Conservation (phyloP, 176 grass and related monocot species). For the Carex parvula region DNA sequence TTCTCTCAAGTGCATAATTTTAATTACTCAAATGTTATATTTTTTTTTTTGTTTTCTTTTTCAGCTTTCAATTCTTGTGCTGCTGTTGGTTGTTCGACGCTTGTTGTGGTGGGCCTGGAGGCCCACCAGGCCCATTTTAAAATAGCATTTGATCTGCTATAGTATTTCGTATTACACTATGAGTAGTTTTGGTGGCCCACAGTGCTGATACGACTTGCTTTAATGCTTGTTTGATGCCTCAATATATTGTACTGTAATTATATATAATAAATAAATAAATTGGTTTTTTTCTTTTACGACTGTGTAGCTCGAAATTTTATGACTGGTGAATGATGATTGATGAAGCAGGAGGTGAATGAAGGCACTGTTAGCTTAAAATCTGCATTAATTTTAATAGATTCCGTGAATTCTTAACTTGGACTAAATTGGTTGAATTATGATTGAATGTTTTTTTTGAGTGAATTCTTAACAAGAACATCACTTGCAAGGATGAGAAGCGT, state of each 20-base stretch:
- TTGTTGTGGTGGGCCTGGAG: background rate
- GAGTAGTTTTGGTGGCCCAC: background rate
- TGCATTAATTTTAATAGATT: too few species aligned
- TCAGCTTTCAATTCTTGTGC: background rate
- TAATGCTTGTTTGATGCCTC: background rate
- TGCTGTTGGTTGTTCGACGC: background rate
- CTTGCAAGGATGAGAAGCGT: too few species aligned
- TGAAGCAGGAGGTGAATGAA: too few species aligned
- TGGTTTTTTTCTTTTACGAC: background rate
- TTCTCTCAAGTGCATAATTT: background rate
- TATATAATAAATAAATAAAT: background rate
- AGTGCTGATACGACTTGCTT: background rate
- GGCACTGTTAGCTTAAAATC: too few species aligned
- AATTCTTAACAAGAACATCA: too few species aligned
- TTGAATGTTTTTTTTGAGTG: too few species aligned
- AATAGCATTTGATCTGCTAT: background rate
- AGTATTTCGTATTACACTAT: background rate
- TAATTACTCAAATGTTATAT: background rate
- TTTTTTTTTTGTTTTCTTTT: background rate
- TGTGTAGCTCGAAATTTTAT: background rate
- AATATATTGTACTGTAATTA: background rate
- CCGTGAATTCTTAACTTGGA: too few species aligned
- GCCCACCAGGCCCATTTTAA: background rate
- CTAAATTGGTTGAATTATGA: too few species aligned
- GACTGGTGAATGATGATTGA: background rate